Conservation (phyloP, 495 filamentous ascomycete species). For the Aspergillus conjunctus region DNA sequence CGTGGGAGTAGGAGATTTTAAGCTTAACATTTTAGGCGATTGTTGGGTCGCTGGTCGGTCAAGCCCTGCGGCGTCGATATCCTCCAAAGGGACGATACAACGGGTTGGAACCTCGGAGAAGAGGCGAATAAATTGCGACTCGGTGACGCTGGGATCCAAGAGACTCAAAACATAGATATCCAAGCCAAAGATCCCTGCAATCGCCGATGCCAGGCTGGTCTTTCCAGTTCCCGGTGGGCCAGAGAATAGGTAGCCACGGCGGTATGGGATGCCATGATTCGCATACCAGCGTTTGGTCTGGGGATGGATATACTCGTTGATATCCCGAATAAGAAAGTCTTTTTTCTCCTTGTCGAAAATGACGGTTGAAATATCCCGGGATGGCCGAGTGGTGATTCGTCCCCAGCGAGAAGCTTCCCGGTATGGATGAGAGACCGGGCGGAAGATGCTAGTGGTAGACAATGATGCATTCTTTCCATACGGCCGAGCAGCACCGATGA, state of each 20-base stretch:
- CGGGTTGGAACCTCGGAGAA: constrained; percentile 61
- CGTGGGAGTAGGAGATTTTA: constrained; percentile 19
- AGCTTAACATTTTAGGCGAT: not conserved
- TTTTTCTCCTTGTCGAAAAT: constrained; percentile 72
- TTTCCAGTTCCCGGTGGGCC: constrained; percentile 74
- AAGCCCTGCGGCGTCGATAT: constrained; percentile 56
- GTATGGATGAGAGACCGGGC: not conserved
- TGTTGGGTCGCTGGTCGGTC: constrained; percentile 9
- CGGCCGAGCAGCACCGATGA: not conserved
- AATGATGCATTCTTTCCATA: not conserved
- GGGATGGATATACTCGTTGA: constrained; percentile 33
- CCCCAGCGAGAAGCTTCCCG: constrained; percentile 21
- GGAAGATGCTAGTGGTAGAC: not conserved
- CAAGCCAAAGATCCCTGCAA: constrained; percentile 65
- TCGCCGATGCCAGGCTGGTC: constrained; percentile 61
- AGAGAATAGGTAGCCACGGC: constrained; percentile 64
- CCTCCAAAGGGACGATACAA: constrained; percentile 68
- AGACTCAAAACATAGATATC: constrained; percentile 66
- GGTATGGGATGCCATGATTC: constrained; percentile 68
- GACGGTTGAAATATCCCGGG: constrained; percentile 73
- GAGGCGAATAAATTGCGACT: constrained; percentile 46
- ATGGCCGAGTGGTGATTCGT: constrained; percentile 47
- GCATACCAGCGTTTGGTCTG: constrained; percentile 39
- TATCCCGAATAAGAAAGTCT: constrained; percentile 55
- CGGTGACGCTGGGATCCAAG: constrained; percentile 53